These are phyloP conservation scores for Crithidia acanthocephali DNA, from an alignment of 208 protist species.

Conservation along the genomic window DNA sequence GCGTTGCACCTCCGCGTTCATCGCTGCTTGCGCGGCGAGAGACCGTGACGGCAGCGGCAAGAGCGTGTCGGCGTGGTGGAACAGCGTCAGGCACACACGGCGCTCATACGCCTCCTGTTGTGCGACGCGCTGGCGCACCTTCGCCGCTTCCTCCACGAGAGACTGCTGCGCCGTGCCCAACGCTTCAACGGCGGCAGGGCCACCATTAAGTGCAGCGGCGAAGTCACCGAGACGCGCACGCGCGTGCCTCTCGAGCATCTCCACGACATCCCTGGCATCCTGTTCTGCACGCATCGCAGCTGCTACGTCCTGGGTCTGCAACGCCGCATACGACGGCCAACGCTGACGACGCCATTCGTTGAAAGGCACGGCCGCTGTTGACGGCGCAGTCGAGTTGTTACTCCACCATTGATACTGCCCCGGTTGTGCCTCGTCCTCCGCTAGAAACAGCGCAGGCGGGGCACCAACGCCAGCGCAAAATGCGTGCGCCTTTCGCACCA, in stretches of 20 bases:
- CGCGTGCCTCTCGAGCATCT: neutral
- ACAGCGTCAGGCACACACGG: neutral
- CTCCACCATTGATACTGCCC: too few relatives aligned
- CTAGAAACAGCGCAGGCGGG: neutral
- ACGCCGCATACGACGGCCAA: neutral
- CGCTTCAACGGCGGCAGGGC: neutral
- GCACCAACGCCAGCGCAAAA: slow-evolving; percentile 8
- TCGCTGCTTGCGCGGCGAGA: too few relatives aligned
- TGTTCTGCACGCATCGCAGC: neutral
- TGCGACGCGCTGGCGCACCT: neutral
- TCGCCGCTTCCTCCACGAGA: neutral
- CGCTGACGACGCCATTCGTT: neutral
- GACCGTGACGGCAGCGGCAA: too few relatives aligned
- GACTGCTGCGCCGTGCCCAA: neutral
- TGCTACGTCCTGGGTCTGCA: too few relatives aligned
- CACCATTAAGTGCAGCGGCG: neutral
- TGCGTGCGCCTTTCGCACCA: slow-evolving; percentile 11
- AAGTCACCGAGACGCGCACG: neutral
- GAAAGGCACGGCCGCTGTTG: too few relatives aligned
- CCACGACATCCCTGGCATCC: neutral
- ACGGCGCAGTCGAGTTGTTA: too few relatives aligned
- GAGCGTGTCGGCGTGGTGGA: too few relatives aligned
- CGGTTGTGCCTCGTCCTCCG: neutral
- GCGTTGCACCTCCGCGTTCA: too few relatives aligned
- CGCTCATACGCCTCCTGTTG: slow-evolving; percentile 13